These are phyloP conservation scores for Starmerella tilneyi DNA, from an alignment of 805 yeast species.

Conservation along the genomic window DNA sequence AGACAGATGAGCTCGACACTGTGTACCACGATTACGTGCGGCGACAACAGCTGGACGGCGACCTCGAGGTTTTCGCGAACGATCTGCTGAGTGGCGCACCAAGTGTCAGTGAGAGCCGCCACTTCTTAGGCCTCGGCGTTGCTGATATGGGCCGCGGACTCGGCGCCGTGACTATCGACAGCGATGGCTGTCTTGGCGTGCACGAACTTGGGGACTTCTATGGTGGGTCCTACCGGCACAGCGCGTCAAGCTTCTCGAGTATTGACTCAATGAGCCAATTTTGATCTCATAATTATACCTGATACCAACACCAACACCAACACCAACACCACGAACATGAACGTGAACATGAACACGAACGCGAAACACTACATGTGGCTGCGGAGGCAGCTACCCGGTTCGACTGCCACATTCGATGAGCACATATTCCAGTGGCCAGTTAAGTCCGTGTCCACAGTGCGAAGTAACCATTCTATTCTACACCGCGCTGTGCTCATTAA, in stretches of 20 bases:
- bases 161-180: constrained; percentile 28
- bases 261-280: neutral
- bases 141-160: constrained; percentile 17
- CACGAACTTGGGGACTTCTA: constrained; percentile 24
- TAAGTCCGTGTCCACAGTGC: too few species aligned
- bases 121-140: constrained; percentile 26
- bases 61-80: constrained; percentile 20
- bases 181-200: constrained; percentile 29
- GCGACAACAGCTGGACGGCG: constrained; percentile 21
- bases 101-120: constrained; percentile 26
- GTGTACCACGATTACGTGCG: constrained; percentile 28
- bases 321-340: too few species aligned
- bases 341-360: too few species aligned
- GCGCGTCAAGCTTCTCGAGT: constrained; percentile 2
- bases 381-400: too few species aligned
- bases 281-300: too few species aligned
- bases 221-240: constrained; percentile 6
- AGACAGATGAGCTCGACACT: neutral
- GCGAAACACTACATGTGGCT: too few species aligned
- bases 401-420: too few species aligned
- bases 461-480: too few species aligned
- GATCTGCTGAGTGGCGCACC: constrained; percentile 22
- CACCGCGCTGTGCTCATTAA: too few species aligned
- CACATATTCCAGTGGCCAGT: too few species aligned
- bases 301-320: too few species aligned